phyloP scores from a whole-genome alignment of 1,284 basidiomycete species.

The Salmacisia buchloeana region DNA sequence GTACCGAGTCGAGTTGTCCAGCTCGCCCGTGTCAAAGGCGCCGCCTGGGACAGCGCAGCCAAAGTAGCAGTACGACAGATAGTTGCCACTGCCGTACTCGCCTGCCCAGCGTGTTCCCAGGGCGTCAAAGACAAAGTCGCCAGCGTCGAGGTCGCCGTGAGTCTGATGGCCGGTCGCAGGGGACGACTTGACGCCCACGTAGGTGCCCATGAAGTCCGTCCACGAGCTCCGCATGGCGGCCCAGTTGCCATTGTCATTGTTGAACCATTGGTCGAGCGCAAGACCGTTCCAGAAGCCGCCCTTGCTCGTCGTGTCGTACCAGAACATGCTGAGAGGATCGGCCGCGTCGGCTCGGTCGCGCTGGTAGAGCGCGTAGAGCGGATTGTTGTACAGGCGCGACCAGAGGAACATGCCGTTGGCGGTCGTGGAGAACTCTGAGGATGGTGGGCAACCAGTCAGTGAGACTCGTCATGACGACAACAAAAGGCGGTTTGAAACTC shows the following conservation, averaged over 20 bases:
- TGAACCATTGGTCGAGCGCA: constrained; percentile 75
- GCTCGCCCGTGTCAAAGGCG: constrained; percentile 44
- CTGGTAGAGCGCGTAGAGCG: constrained; percentile 79
- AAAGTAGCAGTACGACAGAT: constrained; percentile 56
- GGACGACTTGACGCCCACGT: constrained; percentile 82
- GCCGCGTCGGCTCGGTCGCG: constrained; percentile 78
- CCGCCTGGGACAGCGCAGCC: constrained; percentile 51
- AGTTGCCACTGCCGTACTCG: constrained; percentile 84
- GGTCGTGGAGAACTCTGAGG: constrained; percentile 60
- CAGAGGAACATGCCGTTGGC: constrained; percentile 46
- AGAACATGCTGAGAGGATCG: constrained; percentile 96
- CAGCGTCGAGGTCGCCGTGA: constrained; percentile 85
- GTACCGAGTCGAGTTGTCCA: constrained; percentile 31
- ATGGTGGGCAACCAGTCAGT: not conserved
- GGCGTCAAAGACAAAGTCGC: constrained; percentile 92
- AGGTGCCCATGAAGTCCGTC: constrained; percentile 79
- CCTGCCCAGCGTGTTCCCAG: constrained; percentile 92
- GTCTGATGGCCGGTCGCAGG: constrained; percentile 68
- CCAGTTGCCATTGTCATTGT: constrained; percentile 65
- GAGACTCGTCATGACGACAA: not conserved
- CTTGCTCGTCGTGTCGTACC: constrained; percentile 76
- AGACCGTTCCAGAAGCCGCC: constrained; percentile 89
- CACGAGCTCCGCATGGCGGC: constrained; percentile 82
- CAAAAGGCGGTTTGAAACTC: not conserved
- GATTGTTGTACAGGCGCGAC: constrained; percentile 50